phyloP scores from a whole-genome alignment of 495 filamentous ascomycete genomes.

The Acidomyces sp. region DNA sequence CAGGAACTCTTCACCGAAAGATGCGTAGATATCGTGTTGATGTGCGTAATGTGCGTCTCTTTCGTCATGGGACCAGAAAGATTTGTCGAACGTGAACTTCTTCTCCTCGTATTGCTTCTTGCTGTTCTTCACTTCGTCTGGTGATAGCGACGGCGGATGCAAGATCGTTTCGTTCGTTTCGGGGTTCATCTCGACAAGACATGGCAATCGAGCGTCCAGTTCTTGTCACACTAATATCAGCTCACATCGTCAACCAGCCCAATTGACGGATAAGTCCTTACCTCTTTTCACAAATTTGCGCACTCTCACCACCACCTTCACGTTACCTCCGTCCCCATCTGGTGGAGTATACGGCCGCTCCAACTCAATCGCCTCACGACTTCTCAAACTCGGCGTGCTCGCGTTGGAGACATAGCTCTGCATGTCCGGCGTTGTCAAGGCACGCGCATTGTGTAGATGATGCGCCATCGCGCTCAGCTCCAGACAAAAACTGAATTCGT shows the following conservation, averaged over 20 bases:
- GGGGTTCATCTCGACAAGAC: conserved; percentile 84
- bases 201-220: conserved; percentile 62
- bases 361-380: conserved; percentile 22
- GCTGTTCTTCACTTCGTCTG: conserved; percentile 52
- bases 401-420: conserved; percentile 24
- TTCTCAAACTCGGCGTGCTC: conserved; percentile 27
- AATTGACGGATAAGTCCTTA: conserved; percentile 27
- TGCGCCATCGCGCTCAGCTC: conserved; percentile 10
- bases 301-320: conserved; percentile 86
- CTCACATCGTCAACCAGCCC: conserved; percentile 3
- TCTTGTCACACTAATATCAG: conserved; percentile 40
- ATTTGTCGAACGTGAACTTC: conserved; percentile 89
- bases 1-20: conserved; percentile 88
- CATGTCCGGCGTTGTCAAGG: conserved; percentile 6
- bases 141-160: conserved; percentile 50
- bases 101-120: conserved; percentile 78
- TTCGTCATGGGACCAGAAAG: conserved; percentile 83
- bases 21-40: conserved; percentile 90
- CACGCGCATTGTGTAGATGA: too few species aligned
- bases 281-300: conserved; percentile 81
- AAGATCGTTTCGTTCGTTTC: conserved; percentile 67
- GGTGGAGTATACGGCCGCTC: conserved; percentile 20
- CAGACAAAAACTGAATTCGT: conserved; percentile 4
- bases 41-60: conserved; percentile 63
- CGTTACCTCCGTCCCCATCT: conserved; percentile 61